Base-by-base conservation (phyloP, 371 early-diverging fungal species). In the Capillidium heterosporum region DNA sequence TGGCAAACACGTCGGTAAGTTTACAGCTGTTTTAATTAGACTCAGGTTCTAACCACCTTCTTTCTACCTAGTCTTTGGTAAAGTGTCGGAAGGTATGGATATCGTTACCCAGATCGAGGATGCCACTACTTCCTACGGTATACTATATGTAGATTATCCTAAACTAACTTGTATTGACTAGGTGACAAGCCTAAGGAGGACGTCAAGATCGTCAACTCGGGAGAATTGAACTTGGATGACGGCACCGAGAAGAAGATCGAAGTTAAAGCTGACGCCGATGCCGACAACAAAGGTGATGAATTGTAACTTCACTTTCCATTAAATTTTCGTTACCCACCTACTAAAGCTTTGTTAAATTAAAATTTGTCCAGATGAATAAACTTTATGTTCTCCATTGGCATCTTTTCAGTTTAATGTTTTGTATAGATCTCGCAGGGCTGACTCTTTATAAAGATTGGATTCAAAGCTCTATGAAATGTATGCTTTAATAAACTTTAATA, bases 241-340 rank as follows among this genome's bases (percentile, higher is more conserved):
- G 24, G 89, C 89, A 48, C 88, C 75, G 56, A 95, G 74, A 1
- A 95, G 87, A 0, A 95, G 95, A 63, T 98, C 96, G 67, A 96
- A 96, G 48, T 96, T 68, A 57, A 95, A 67, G 32, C 85, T 90
- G 23, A 90, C 92, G 62, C 95, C 96, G 24, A 96, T 7, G 43
- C 43, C n/a, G 11, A n/a, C 4, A 43, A 19, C 21, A 43, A 43
- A 43, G 35, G 35, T 35, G 13, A 35, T 7, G 4, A 35, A 35
- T 35, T 7, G 13, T 35, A 35, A 35, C 4, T 35, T 35, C 13
- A 35, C 7, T 35, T 35, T n/a, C n/a, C n/a, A n/a, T n/a, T n/a
- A n/a, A n/a, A n/a, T n/a, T n/a, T n/a, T n/a, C n/a, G n/a, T n/a
- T n/a, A n/a, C n/a, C n/a, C n/a, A n/a, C n/a, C n/a, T n/a, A n/a